phyloP scores from a whole-genome alignment of 345 rosid species.

The Laguncularia racemosa region DNA sequence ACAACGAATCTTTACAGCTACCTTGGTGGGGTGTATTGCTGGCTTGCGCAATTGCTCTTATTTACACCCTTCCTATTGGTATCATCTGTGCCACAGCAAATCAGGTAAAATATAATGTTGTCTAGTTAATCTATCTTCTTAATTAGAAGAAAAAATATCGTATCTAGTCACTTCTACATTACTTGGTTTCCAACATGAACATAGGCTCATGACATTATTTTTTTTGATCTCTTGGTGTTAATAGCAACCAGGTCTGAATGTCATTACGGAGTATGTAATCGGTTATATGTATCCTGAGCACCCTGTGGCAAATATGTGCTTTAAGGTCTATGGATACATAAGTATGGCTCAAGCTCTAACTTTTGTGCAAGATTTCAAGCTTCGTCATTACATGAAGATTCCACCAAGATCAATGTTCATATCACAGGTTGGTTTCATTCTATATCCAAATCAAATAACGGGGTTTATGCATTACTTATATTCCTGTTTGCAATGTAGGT shows the following conservation, averaged over 20 bases:
- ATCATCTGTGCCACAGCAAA: conserved; percentile 48
- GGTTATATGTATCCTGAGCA: conserved; percentile 73
- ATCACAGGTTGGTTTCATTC: conserved; percentile 44
- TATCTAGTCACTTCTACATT: no score
- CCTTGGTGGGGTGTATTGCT: conserved; percentile 91
- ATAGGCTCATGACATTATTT: neutral
- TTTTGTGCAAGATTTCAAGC: conserved; percentile 67
- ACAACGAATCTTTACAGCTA: conserved; percentile 60
- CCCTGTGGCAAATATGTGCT: conserved; percentile 90
- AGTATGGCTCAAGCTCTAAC: conserved; percentile 74
- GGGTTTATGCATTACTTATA: neutral
- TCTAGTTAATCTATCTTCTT: no score
- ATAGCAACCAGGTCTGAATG: conserved; percentile 62
- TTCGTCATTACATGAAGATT: conserved; percentile 92
- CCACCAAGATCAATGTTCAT: conserved; percentile 81
- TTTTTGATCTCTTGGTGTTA: neutral
- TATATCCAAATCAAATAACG: neutral
- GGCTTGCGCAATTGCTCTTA: conserved; percentile 70
- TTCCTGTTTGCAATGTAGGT: conserved; percentile 23
- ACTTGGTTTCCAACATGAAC: neutral
- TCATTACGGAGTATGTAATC: conserved; percentile 71
- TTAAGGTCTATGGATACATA: conserved; percentile 84
- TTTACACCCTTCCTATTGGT: conserved; percentile 76
- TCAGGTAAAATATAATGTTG: no score
- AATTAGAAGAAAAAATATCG: no score